phyloP scores from a whole-genome alignment of 192 early-diverging fungal genomes.

The Entrophospora sp. region DNA sequence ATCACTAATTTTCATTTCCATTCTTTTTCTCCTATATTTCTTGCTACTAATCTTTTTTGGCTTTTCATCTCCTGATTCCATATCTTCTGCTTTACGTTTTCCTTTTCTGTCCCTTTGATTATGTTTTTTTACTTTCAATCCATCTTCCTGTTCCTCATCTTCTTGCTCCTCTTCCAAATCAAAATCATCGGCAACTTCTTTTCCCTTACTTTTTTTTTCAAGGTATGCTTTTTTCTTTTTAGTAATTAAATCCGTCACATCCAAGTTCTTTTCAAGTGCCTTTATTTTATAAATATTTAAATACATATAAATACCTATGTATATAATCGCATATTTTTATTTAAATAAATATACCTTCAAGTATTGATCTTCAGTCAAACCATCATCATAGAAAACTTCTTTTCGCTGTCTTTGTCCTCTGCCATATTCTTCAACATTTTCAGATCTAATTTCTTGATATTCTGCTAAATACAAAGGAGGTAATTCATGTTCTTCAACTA shows the following conservation, averaged over 20 bases:
- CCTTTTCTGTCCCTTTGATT: background rate
- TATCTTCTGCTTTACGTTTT: background rate
- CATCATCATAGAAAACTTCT: constrained; percentile 83
- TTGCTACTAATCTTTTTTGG: too few species aligned
- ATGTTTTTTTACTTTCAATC: too few species aligned
- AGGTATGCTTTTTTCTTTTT: constrained; percentile 34
- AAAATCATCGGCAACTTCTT: constrained; percentile 24
- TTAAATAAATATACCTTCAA: constrained; percentile 43
- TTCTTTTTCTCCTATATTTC: background rate
- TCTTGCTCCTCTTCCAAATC: background rate
- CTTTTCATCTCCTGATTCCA: background rate
- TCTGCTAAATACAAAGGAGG: constrained; percentile 72
- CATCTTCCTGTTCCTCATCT: too few species aligned
- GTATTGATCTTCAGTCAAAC: constrained; percentile 90
- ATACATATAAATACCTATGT: too few species aligned
- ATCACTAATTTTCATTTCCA: background rate
- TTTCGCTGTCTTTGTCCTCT: constrained; percentile 66
- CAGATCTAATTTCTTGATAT: constrained; percentile 37
- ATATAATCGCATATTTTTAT: background rate
- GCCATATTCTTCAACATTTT: constrained; percentile 48
- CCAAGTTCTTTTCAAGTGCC: constrained; percentile 56
- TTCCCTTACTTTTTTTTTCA: too few species aligned
- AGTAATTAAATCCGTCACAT: constrained; percentile 49
- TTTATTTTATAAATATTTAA: too few species aligned
- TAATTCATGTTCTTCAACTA: constrained; percentile 82